Conservation (phyloP, 306 rosid genomes). For the Biancaea sappan region DNA sequence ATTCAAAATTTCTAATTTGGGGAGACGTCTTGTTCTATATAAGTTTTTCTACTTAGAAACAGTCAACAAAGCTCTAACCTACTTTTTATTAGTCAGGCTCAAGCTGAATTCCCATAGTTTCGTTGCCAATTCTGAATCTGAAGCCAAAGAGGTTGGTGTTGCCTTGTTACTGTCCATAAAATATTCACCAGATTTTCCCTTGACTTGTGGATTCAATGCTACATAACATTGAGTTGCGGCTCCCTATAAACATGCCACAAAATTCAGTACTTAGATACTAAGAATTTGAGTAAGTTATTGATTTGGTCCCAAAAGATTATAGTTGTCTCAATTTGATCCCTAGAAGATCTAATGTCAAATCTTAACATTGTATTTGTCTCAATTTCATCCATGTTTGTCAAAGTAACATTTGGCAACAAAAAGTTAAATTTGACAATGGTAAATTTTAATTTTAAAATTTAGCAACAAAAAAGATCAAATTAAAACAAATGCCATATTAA, state of each 20-base stretch:
- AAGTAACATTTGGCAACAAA: no score
- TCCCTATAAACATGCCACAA: slow-evolving; percentile 54
- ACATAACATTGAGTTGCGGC: slow-evolving; percentile 86
- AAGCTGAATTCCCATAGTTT: slow-evolving; percentile 78
- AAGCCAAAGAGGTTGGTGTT: slow-evolving; percentile 54
- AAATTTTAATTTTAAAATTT: no score
- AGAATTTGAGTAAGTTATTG: no score
- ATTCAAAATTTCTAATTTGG: background rate
- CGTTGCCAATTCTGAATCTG: slow-evolving; percentile 59
- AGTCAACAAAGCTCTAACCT: slow-evolving; percentile 31
- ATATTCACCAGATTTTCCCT: slow-evolving; percentile 64
- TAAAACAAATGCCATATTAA: no score
- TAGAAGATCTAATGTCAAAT: no score
- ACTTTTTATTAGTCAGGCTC: slow-evolving; percentile 46
- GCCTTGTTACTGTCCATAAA: slow-evolving; percentile 61
- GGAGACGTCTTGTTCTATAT: slow-evolving; percentile 1
- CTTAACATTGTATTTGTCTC: no score
- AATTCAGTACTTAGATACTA: slow-evolving; percentile 28
- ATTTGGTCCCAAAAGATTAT: no score
- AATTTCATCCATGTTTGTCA: no score
- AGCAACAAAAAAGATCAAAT: no score
- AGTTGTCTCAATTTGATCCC: no score
- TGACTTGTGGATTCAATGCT: slow-evolving; percentile 76
- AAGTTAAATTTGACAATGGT: no score
- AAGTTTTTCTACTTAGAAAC: slow-evolving; percentile 8